Conservation (phyloP, 2,329 filamentous ascomycete genomes). For the Aspergillus eucalypticola region DNA sequence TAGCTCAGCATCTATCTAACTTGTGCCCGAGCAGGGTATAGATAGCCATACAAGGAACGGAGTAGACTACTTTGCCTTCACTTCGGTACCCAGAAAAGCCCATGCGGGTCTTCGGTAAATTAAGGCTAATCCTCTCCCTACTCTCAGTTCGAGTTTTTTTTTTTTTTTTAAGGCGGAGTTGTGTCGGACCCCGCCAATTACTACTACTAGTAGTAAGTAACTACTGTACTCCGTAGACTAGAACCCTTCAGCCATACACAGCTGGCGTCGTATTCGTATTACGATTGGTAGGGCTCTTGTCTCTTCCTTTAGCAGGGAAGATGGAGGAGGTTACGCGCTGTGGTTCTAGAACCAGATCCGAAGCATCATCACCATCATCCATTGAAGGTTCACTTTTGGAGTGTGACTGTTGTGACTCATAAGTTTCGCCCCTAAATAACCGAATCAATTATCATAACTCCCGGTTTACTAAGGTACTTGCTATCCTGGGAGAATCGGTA, state of each 20-base stretch:
- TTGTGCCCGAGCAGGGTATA: background rate
- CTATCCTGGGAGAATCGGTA: background rate
- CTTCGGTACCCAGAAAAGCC: background rate
- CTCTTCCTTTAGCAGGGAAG: background rate
- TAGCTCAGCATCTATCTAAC: background rate
- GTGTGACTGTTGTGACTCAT: background rate
- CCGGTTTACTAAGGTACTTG: background rate
- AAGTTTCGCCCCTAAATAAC: background rate
- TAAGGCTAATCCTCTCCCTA: background rate
- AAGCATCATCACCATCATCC: background rate
- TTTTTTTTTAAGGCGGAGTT: background rate
- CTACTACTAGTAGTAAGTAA: background rate
- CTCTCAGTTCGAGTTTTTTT: background rate
- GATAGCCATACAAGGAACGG: background rate
- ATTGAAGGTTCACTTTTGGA: background rate
- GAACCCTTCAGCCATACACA: background rate
- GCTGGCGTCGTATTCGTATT: background rate
- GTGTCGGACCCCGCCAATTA: background rate
- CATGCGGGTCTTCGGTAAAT: conserved; percentile 3
- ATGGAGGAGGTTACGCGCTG: background rate
- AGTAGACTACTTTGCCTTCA: background rate
- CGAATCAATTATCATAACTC: background rate
- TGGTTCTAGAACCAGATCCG: background rate
- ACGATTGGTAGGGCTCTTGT: background rate
- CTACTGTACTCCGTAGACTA: background rate